Conservation (phyloP, 2,329 filamentous ascomycete species). For the Cercospora sp. region DNA sequence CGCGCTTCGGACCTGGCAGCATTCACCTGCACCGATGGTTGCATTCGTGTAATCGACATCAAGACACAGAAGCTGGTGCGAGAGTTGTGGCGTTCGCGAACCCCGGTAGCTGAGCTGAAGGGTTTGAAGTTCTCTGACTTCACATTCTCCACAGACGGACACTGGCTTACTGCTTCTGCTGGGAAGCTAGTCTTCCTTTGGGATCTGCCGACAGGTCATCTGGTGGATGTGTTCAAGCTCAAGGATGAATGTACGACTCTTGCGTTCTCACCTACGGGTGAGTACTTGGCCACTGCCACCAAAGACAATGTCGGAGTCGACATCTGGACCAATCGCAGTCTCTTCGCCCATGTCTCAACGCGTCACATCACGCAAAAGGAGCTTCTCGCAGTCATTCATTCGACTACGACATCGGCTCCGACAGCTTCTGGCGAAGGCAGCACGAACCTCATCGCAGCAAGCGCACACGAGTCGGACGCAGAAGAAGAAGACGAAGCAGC, state of each 20-base stretch:
- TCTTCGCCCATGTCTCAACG: conserved; percentile 87
- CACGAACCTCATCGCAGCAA: conserved; percentile 55
- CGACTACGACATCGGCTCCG: conserved; percentile 47
- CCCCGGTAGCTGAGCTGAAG: conserved; percentile 28
- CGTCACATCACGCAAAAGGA: conserved; percentile 78
- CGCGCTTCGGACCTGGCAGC: conserved; percentile 80
- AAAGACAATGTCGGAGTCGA: conserved; percentile 83
- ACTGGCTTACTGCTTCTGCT: conserved; percentile 88
- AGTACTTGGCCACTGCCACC: conserved; percentile 89
- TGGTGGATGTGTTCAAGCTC: conserved; percentile 87
- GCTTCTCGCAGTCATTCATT: conserved; percentile 58
- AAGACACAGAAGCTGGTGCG: conserved; percentile 87
- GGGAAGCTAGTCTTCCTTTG: conserved; percentile 81
- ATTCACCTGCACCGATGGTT: conserved; percentile 83
- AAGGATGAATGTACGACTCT: conserved; percentile 77
- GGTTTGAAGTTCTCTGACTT: conserved; percentile 41
- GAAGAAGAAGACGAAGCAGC: conserved; percentile 64
- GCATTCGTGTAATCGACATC: conserved; percentile 84
- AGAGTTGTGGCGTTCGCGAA: conserved; percentile 78
- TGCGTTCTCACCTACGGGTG: conserved; percentile 84
- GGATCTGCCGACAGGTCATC: conserved; percentile 92
- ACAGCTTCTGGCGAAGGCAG: conserved; percentile 82
- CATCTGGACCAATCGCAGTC: conserved; percentile 90
- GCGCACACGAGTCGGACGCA: conserved; percentile 59
- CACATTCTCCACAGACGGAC: conserved; percentile 82